Percentiles rank a stretch among this genome's conserved stretches.
phyloP scores from a whole-genome alignment of 495 filamentous ascomycete species.

The Aspergillus biplanus region DNA sequence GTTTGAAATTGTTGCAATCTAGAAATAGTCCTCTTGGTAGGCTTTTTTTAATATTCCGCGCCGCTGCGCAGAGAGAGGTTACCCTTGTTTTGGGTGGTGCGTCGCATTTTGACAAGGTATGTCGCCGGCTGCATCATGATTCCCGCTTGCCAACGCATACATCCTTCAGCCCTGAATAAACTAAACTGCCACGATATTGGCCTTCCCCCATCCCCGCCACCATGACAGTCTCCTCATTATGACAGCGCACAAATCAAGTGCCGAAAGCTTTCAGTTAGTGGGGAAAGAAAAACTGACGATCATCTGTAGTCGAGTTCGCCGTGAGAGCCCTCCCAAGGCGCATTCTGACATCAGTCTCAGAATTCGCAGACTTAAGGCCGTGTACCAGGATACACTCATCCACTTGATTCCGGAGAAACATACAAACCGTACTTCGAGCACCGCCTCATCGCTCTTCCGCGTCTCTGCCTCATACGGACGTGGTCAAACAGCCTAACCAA shows the following conservation, averaged over 20 bases:
- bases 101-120: constrained; percentile 51
- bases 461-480: constrained; percentile 26
- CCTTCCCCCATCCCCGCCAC: constrained; percentile 27
- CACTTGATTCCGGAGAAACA: constrained; percentile 25
- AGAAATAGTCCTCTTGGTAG: constrained; percentile 4
- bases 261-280: constrained; percentile 23
- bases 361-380: constrained; percentile 28
- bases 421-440: constrained; percentile 29
- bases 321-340: constrained; percentile 24
- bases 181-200: constrained; percentile 36
- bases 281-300: constrained; percentile 35
- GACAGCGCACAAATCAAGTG: constrained; percentile 38
- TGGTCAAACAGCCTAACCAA: constrained; percentile 31
- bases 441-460: constrained; percentile 32
- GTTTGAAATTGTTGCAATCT: constrained; percentile 16
- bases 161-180: constrained; percentile 39
- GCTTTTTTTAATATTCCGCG: constrained; percentile 14
- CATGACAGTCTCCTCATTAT: constrained; percentile 23
- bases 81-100: constrained; percentile 30
- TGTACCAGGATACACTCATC: constrained; percentile 27
- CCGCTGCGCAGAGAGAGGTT: constrained; percentile 17
- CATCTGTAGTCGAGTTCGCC: constrained; percentile 29
- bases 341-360: constrained; percentile 30
- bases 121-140: constrained; percentile 43
- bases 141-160: constrained; percentile 56